These are phyloP conservation scores for Nothophytophthora sp. DNA, from an alignment of 352 stramenopile species.

Conservation along the genomic window DNA sequence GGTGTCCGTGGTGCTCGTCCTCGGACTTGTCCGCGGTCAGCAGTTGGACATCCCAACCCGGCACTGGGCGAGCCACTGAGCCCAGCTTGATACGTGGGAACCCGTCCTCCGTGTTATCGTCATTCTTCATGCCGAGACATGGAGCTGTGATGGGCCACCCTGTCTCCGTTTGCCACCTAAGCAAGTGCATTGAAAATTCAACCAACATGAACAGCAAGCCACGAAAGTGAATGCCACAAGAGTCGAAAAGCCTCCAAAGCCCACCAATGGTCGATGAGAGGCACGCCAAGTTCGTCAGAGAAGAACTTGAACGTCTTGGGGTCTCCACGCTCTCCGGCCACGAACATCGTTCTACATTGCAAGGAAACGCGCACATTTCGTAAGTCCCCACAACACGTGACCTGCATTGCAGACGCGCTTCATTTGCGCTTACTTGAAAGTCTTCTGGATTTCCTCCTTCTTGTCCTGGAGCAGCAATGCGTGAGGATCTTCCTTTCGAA, in stretches of 20 bases:
- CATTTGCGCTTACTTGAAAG: constrained; percentile 47
- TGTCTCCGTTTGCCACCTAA: constrained; percentile 90
- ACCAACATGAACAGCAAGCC: background rate
- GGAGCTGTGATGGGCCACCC: constrained; percentile 79
- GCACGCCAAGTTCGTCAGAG: constrained; percentile 53
- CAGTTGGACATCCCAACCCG: constrained; percentile 84
- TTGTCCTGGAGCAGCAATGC: constrained; percentile 47
- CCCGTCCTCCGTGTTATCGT: constrained; percentile 38
- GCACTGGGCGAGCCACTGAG: constrained; percentile 64
- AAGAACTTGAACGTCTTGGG: constrained; percentile 88
- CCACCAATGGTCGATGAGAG: constrained; percentile 85
- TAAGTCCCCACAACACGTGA: too few relatives aligned
- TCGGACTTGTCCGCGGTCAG: constrained; percentile 50
- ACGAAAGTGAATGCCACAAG: too few relatives aligned
- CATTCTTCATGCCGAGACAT: constrained; percentile 70
- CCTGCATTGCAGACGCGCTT: constrained; percentile 22
- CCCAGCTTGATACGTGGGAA: constrained; percentile 63
- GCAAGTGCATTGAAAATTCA: constrained; percentile 1
- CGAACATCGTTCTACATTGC: constrained; percentile 64
- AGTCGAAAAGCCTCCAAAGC: too few relatives aligned
- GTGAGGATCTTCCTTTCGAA: constrained; percentile 85
- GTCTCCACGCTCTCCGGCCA: constrained; percentile 88
- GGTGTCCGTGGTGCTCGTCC: constrained; percentile 44
- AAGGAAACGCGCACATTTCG: background rate
- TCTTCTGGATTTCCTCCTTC: constrained; percentile 47